Conservation (phyloP, 139 green algal genomes). For the Medakamo hakoo region DNA sequence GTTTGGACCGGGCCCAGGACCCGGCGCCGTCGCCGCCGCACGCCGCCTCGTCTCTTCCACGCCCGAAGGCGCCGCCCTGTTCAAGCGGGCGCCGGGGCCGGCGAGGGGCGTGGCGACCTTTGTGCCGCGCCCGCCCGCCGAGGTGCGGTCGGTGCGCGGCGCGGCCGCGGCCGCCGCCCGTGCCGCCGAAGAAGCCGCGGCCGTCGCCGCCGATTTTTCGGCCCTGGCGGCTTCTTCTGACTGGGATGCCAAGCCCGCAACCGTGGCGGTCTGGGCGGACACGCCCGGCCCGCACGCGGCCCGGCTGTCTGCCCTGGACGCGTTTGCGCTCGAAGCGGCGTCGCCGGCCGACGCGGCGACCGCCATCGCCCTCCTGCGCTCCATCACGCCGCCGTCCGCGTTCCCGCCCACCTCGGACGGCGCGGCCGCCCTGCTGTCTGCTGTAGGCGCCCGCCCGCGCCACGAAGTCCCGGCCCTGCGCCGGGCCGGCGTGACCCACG, state of each 20-base stretch:
- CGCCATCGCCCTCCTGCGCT: neutral
- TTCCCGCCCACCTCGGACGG: neutral
- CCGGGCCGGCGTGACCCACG: constrained; percentile 10
- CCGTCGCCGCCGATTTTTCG: neutral
- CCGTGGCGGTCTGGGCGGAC: neutral
- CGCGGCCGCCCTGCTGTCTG: constrained; percentile 28
- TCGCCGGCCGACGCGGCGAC: neutral
- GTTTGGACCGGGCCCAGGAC: neutral
- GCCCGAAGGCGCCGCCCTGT: neutral
- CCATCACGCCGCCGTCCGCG: no score
- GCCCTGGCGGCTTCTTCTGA: no score
- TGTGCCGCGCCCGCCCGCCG: no score
- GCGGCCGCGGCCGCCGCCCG: no score
- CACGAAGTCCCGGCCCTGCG: constrained; percentile 42
- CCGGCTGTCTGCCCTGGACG: constrained; percentile 15
- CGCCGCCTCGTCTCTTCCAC: neutral
- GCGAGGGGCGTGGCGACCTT: neutral
- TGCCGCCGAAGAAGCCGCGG: neutral
- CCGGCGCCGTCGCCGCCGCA: no score
- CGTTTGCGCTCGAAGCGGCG: neutral
- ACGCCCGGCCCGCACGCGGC: constrained; percentile 13
- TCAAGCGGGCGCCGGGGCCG: neutral
- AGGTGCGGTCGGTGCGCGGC: neutral
- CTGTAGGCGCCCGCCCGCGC: constrained; percentile 25
- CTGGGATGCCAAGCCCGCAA: no score